Percentiles rank a stretch among this genome's conserved stretches.
These are phyloP conservation scores for Kwoniella sp. DNA, from an alignment of 768 basidiomycete species.

Conservation along the genomic window DNA sequence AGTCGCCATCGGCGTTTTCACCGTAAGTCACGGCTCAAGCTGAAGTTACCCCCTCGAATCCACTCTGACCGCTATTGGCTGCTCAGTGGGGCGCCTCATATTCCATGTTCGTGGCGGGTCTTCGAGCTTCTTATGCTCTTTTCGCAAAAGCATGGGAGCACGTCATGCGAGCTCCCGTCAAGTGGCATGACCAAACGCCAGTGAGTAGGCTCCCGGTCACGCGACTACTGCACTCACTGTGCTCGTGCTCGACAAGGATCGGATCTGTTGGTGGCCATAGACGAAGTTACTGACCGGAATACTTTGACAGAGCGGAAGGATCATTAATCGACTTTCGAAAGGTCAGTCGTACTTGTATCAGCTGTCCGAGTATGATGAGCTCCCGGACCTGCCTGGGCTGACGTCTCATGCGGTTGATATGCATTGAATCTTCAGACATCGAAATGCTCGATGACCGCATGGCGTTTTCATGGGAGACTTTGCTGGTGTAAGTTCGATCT, in stretches of 20 bases:
- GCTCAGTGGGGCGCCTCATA: slow-evolving; percentile 38
- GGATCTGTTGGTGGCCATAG: too few relatives aligned
- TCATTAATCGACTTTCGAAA: slow-evolving; percentile 47
- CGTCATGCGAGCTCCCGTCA: slow-evolving; percentile 65
- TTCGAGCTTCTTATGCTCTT: slow-evolving; percentile 58
- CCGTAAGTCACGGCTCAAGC: slow-evolving; percentile 12
- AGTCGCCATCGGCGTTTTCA: slow-evolving; percentile 29
- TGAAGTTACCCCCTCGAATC: neutral
- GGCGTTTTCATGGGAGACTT: slow-evolving; percentile 23
- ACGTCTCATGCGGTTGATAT: too few relatives aligned
- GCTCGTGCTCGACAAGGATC: too few relatives aligned
- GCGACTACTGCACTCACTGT: too few relatives aligned
- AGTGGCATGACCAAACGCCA: slow-evolving; percentile 71
- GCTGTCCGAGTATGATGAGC: too few relatives aligned
- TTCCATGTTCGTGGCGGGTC: slow-evolving; percentile 40
- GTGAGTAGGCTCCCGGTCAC: too few relatives aligned
- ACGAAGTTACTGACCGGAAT: too few relatives aligned
- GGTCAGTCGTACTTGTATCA: slow-evolving; percentile 10
- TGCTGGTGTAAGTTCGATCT: slow-evolving; percentile 23
- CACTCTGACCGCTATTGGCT: neutral
- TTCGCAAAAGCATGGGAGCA: slow-evolving; percentile 64
- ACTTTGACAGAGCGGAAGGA: slow-evolving; percentile 34
- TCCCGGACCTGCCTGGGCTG: too few relatives aligned
- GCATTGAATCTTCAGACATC: slow-evolving; percentile 50
- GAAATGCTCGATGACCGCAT: slow-evolving; percentile 53